These are phyloP conservation scores for Trichophyton benhamiae DNA, from an alignment of 2,329 filamentous ascomycete genomes.

Conservation along the genomic window DNA sequence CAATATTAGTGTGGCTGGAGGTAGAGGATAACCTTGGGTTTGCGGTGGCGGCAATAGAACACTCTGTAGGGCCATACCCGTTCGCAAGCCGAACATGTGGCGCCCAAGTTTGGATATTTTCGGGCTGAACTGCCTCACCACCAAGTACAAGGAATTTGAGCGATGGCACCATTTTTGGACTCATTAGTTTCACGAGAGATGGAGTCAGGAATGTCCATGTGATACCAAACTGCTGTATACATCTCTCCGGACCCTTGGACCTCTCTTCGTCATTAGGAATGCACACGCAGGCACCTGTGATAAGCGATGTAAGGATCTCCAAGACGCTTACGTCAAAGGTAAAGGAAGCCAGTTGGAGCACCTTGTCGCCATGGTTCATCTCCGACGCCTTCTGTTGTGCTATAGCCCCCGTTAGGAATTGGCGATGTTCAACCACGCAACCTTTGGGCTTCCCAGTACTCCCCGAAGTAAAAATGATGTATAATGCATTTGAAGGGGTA, in stretches of 20 bases:
- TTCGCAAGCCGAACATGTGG: conserved; percentile 23
- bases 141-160: conserved; percentile 25
- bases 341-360: conserved; percentile 31
- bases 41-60: neutral
- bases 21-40: conserved; percentile 17
- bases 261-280: conserved; percentile 32
- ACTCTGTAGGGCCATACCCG: conserved; percentile 20
- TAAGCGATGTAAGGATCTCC: conserved; percentile 22
- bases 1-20: conserved; percentile 19
- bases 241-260: conserved; percentile 34
- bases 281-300: conserved; percentile 31
- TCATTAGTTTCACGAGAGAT: conserved; percentile 35
- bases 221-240: conserved; percentile 36
- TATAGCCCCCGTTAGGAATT: conserved; percentile 31
- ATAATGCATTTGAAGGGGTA: conserved; percentile 23
- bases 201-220: conserved; percentile 45
- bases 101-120: conserved; percentile 23
- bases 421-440: conserved; percentile 43
- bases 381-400: conserved; percentile 23
- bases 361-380: conserved; percentile 14
- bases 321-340: conserved; percentile 31
- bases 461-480: conserved; percentile 6
- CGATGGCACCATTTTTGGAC: conserved; percentile 24
- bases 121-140: conserved; percentile 22
- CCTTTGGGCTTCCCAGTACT: conserved; percentile 33